Evolutionary conservation across 2,329 filamentous ascomycete species (phyloP), one percentile per base, ranked within the genome.

Genomic region (Sporothrix brasiliensis): DNA sequence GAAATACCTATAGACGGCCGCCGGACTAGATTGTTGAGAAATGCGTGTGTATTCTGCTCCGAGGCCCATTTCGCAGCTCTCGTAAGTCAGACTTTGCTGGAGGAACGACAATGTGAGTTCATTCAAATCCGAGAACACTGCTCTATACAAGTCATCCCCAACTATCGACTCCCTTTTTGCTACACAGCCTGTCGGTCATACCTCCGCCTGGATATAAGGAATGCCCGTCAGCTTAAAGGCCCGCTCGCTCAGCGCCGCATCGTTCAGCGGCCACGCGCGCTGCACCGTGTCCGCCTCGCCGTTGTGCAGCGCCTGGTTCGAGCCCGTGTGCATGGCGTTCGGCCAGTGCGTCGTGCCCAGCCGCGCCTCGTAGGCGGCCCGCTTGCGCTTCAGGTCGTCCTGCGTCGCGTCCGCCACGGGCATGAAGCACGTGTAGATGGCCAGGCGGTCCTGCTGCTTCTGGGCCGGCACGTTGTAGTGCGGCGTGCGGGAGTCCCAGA

Each of bases 371-470:
- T 39, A 58, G 0, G 54, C 54, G 1, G 54, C 27, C 27, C 39
- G 39, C 7, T 58, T 58, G 6, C 27, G 53, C 4, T n/a, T 19
- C 30, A 58, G 6, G 14, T 58, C 54, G 4, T 58, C 54, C 54
- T 58, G 54, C 4, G 54, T 44, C n/a, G 75, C 81, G 52, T 78
- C 78, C 4, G 76, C 75, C 19, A 79, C 82, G 9, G 80, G 81
- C 79, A 77, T 83, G 69, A 76, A 81, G 75, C 80, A 81, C 0
- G 81, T 80, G 69, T 83, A 82, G 3, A 80, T 75, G 13, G 76
- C 77, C 54, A 81, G 76, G 0, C 80, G 76, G 49, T 77, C 75
- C n/a, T 75, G 72, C 0, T 69, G 71, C 1, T 76, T 76, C 19
- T 75, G 76, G 0, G 80, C 78, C 0, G 78, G 76, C 2, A 81